Evolutionary conservation across 129 eudicot species (phyloP).

Genomic region (Artemisia annua): DNA sequence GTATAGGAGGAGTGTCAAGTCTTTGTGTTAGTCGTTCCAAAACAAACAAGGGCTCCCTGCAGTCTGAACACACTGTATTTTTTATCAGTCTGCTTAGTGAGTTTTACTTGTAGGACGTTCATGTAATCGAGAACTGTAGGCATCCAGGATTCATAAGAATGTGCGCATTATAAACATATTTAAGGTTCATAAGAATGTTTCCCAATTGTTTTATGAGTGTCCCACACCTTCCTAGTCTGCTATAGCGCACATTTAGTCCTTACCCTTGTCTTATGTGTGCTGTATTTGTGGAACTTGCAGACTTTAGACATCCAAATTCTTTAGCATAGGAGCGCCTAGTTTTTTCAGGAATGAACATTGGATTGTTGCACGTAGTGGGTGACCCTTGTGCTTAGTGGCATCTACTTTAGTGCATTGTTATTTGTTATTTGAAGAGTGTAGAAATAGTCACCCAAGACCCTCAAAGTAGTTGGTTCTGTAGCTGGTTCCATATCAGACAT

Average conservation of each 20-base stretch:
- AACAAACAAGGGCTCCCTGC: no score
- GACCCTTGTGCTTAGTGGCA: no score
- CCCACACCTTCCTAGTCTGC: background rate
- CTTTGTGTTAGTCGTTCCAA: no score
- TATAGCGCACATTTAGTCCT: background rate
- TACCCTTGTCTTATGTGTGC: background rate
- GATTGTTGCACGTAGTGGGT: no score
- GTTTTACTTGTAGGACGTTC: no score
- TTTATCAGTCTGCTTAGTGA: no score
- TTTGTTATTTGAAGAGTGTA: no score
- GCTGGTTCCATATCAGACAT: background rate
- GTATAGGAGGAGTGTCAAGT: background rate
- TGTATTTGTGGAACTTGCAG: background rate
- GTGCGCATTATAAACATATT: no score
- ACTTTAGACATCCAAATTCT: background rate
- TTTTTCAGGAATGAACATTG: background rate
- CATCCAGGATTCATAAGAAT: no score
- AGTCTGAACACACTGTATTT: no score
- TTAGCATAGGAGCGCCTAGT: background rate
- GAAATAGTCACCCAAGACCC: background rate
- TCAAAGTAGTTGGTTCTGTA: background rate
- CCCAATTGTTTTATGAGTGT: background rate
- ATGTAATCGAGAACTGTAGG: no score
- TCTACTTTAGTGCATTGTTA: background rate
- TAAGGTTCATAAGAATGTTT: no score